A percentile compares a stretch with the other conserved stretches of the same genome.
These are phyloP conservation scores for Pseudofabraea citricarpa DNA, from an alignment of 2,329 filamentous ascomycete species.

Conservation along the genomic window DNA sequence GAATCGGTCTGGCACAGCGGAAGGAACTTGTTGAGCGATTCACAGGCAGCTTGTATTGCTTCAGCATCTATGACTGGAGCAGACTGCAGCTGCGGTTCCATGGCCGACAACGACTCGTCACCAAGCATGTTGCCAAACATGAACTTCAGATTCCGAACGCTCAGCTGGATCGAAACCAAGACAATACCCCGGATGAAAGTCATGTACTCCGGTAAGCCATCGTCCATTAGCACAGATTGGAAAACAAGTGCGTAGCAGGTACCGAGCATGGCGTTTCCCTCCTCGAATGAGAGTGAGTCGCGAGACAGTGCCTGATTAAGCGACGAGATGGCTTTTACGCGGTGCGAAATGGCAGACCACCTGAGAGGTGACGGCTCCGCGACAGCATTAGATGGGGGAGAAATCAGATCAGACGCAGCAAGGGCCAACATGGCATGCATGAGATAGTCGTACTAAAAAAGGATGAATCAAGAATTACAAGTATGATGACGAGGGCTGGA, in stretches of 20 bases:
- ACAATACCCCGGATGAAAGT: slow-evolving; percentile 54
- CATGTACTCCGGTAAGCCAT: slow-evolving; percentile 56
- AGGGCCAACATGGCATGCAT: slow-evolving; percentile 68
- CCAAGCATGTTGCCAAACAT: slow-evolving; percentile 46
- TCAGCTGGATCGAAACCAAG: slow-evolving; percentile 52
- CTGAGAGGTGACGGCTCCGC: slow-evolving; percentile 20
- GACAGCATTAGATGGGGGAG: slow-evolving; percentile 31
- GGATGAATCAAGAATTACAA: background rate
- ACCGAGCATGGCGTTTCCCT: slow-evolving; percentile 55
- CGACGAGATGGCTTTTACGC: slow-evolving; percentile 58
- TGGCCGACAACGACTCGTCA: slow-evolving; percentile 33
- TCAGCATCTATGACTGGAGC: slow-evolving; percentile 40
- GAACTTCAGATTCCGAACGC: slow-evolving; percentile 38
- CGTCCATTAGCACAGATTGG: slow-evolving; percentile 51
- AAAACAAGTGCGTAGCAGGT: slow-evolving; percentile 56
- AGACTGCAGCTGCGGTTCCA: slow-evolving; percentile 40
- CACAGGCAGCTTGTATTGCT: slow-evolving; percentile 42
- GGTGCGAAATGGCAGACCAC: slow-evolving; percentile 56
- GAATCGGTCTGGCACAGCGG: slow-evolving; percentile 38
- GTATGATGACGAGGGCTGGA: background rate
- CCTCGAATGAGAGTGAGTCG: slow-evolving; percentile 38
- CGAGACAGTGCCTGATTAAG: slow-evolving; percentile 33
- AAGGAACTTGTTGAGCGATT: slow-evolving; percentile 37
- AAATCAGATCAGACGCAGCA: slow-evolving; percentile 57
- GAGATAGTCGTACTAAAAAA: slow-evolving; percentile 54